Percentiles rank a stretch among this genome's conserved stretches.
Conservation (phyloP, 257 asterid species). For the Solanum chiquidenum region DNA sequence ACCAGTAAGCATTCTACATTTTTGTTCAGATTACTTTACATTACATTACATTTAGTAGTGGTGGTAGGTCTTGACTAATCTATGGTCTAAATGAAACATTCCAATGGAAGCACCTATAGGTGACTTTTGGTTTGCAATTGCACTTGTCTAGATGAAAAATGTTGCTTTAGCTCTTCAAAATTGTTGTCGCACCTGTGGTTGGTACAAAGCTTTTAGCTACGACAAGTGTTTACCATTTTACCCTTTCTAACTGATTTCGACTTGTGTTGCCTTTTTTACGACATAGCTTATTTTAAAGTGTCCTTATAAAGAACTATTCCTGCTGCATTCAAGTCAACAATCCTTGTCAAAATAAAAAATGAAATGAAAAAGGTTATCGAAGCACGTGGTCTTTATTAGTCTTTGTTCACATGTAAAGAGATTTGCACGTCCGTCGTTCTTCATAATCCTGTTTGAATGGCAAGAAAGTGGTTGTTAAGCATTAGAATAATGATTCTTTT, state of each 20-base stretch:
- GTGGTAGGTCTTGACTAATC: neutral
- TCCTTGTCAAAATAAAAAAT: neutral
- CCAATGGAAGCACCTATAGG: neutral
- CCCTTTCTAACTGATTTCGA: neutral
- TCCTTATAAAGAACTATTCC: neutral
- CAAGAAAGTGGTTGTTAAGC: neutral
- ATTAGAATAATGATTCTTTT: neutral
- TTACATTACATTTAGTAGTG: neutral
- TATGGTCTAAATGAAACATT: neutral
- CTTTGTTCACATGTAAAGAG: conserved; percentile 18
- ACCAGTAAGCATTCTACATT: conserved; percentile 40
- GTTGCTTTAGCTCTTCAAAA: neutral
- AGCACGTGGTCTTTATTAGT: conserved; percentile 9
- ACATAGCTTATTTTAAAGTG: neutral
- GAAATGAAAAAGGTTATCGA: neutral
- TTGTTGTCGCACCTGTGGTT: neutral
- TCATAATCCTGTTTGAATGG: conserved; percentile 5
- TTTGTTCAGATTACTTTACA: neutral
- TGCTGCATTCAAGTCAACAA: neutral
- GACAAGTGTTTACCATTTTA: neutral
- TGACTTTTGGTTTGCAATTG: neutral
- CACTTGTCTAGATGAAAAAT: neutral
- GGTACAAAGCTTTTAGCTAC: neutral
- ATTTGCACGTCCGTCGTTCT: conserved; percentile 6
- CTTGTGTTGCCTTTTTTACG: neutral